A percentile compares a stretch with the other conserved stretches of the same genome.
phyloP scores from a whole-genome alignment of 2,329 filamentous ascomycete species.

The Aspergillus alliaceus region DNA sequence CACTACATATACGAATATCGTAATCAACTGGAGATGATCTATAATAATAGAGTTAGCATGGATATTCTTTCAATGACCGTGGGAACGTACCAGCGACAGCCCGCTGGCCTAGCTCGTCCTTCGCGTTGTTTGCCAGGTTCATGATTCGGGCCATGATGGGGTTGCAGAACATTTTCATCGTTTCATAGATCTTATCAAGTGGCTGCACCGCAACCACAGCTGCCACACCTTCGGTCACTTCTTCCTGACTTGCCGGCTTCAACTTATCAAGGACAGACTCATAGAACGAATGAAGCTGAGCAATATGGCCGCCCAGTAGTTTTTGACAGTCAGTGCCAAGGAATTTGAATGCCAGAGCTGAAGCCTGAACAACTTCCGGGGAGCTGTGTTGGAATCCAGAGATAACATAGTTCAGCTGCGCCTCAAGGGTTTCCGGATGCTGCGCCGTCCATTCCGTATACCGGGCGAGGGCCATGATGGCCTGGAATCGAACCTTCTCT shows the following conservation, averaged over 20 bases:
- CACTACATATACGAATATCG: conserved; percentile 78
- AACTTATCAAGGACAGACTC: conserved; percentile 84
- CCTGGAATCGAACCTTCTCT: conserved; percentile 96
- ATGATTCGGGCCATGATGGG: conserved; percentile 84
- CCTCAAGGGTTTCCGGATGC: conserved; percentile 87
- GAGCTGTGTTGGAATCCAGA: conserved; percentile 86
- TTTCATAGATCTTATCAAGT: conserved; percentile 73
- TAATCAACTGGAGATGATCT: conserved; percentile 91
- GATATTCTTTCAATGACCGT: not conserved
- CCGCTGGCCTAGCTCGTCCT: conserved; percentile 78
- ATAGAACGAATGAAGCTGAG: conserved; percentile 89
- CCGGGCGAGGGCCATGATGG: conserved; percentile 93
- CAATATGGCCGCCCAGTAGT: conserved; percentile 77
- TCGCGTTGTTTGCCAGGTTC: conserved; percentile 80
- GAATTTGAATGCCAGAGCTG: conserved; percentile 92
- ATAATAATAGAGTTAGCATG: conserved; percentile 14
- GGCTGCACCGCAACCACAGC: conserved; percentile 88
- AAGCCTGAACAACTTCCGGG: conserved; percentile 85
- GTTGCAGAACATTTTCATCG: conserved; percentile 90
- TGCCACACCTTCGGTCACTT: conserved; percentile 93
- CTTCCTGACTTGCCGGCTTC: conserved; percentile 84
- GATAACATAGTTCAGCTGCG: conserved; percentile 94
- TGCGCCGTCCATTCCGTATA: conserved; percentile 98
- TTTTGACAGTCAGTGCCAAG: conserved; percentile 94
- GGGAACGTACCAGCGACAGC: conserved; percentile 69